Percentiles rank a stretch among this genome's conserved stretches.
Conservation (phyloP, 2,329 filamentous ascomycete species). For the Sporothrix euskadiensis region DNA sequence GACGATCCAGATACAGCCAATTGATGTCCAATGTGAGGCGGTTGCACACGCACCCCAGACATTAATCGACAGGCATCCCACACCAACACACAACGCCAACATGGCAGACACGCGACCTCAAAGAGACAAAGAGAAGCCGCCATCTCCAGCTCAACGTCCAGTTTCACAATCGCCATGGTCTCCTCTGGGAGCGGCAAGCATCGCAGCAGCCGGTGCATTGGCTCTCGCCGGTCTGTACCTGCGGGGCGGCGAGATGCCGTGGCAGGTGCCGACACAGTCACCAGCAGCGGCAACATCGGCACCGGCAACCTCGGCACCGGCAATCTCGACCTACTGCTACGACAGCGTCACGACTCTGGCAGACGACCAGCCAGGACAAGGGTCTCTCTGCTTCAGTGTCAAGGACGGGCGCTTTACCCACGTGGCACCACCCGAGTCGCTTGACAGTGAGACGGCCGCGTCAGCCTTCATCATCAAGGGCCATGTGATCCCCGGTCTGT, state of each 20-base stretch:
- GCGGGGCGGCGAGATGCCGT: not conserved
- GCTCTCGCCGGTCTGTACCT: constrained; percentile 17
- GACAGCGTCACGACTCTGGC: constrained; percentile 47
- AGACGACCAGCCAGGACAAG: constrained; percentile 40
- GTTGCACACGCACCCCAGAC: not conserved
- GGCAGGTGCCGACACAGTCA: not conserved
- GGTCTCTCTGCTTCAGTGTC: constrained; percentile 57
- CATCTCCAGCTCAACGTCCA: not conserved
- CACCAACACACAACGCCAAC: not conserved
- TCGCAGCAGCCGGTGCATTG: constrained; percentile 1
- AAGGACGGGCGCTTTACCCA: constrained; percentile 52
- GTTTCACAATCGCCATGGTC: constrained; percentile 11
- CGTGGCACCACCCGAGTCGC: constrained; percentile 46
- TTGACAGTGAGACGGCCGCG: constrained; percentile 33
- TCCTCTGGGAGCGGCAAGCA: not conserved
- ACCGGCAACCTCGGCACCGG: not conserved
- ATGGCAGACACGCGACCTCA: not conserved
- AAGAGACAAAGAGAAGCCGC: not conserved
- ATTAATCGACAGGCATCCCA: not conserved
- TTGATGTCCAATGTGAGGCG: not conserved
- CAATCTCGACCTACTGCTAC: constrained; percentile 46
- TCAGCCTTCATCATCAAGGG: constrained; percentile 42
- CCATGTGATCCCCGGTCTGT: constrained; percentile 65
- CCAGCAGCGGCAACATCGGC: not conserved
- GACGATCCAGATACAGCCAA: not conserved